phyloP scores from a whole-genome alignment of 345 rosid species.

The Triadica sebifera region DNA sequence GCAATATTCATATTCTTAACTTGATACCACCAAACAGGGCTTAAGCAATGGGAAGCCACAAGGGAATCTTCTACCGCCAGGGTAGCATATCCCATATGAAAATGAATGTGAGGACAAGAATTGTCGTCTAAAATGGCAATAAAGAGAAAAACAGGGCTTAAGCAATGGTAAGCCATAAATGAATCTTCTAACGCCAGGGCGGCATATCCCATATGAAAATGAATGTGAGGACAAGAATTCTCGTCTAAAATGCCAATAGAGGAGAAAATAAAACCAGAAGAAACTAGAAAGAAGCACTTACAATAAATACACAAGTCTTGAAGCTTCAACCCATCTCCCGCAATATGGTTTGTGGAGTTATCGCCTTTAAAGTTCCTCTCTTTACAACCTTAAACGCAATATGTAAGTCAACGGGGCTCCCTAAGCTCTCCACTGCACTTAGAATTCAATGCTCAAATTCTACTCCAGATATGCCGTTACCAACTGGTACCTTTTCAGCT shows the following conservation, averaged over 20 bases:
- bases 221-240: not conserved
- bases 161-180: no score
- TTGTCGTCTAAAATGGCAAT: no score
- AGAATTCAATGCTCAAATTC: constrained; percentile 33
- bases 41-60: no score
- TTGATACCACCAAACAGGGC: no score
- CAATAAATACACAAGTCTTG: no score
- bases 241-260: not conserved
- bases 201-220: not conserved
- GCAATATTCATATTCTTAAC: no score
- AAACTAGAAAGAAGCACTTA: not conserved
- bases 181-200: not conserved
- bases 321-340: not conserved
- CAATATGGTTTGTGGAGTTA: constrained; percentile 31
- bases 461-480: constrained; percentile 18
- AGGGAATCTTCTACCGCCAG: no score
- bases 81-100: no score
- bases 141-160: no score
- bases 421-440: not conserved
- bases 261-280: no score
- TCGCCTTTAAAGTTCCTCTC: constrained; percentile 22
- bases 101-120: no score
- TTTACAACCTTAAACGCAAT: constrained; percentile 17
- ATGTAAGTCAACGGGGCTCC: constrained; percentile 13
- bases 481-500: constrained; percentile 22